Evolutionary conservation across 805 yeast species (phyloP), one percentile per base, ranked within the genome.

Genomic region (Peterozyma toletana): DNA sequence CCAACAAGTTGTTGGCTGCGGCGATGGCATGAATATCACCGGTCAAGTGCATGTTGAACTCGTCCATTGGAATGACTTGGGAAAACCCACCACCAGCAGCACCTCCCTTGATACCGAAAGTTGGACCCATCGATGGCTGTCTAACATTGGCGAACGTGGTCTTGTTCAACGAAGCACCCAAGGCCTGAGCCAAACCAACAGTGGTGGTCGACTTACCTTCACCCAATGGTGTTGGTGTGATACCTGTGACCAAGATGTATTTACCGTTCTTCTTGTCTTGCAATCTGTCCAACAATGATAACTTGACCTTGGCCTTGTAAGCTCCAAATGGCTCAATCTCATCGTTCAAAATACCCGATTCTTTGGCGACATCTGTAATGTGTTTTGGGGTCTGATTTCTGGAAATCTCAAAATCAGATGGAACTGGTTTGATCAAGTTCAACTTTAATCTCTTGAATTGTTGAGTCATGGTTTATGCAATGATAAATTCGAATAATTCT

Each of bases 71-170:
- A 55, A 91, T 90, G 38, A 91, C 98, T 68, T 91, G 98, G 2
- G 98, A 77, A 65, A 89, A 91, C 39, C 98, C 98, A 60, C 98
- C 99, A 55, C 99, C 99, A 15, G 98, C 98, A 46, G 99, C 99
- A 64, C 98, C 98, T 58, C 99, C 99, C 69, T 91, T 91, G 56
- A 91, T 89, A 63, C 99, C 99, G 57, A 91, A 91, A 15, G 98
- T 91, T 41, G 99, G 99, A 35, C 98, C 98, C 96, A 91, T 88
- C 9, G 95, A 85, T 29, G 98, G 98, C 64, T 91, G 99, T 64
- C 99, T 85, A 41, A 91, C 96, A 57, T 87, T 89, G 43, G 98
- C 99, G 63, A 90, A 80, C 34, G 95, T 81, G 46, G 83, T 83
- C 62, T 78, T 80, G 42, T 80, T 76, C 55, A 91, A 73, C 57